Evolutionary conservation across 345 rosid species (phyloP).

Genomic region (Lepidium aucheri): DNA sequence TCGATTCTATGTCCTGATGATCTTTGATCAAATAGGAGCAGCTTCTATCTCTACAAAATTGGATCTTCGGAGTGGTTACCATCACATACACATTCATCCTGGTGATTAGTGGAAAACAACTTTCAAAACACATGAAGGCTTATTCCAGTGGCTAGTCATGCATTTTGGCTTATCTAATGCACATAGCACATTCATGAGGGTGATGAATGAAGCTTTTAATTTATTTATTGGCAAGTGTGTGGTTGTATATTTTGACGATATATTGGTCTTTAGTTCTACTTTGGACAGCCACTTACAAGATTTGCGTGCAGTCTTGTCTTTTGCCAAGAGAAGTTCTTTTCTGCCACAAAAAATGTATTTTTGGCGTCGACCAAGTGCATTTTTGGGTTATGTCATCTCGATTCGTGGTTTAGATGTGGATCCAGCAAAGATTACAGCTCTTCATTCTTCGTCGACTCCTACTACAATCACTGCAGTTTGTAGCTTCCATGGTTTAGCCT

Average conservation of each 20-base stretch:
- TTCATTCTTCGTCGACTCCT: not conserved
- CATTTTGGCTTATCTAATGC: too few species aligned
- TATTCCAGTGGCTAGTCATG: too few species aligned
- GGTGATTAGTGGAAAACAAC: too few species aligned
- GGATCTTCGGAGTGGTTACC: too few species aligned
- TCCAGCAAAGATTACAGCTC: too few species aligned
- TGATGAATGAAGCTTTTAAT: too few species aligned
- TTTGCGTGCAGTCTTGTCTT: not conserved
- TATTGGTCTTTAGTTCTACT: not conserved
- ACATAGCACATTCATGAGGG: too few species aligned
- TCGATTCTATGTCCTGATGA: not conserved
- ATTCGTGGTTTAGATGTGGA: too few species aligned
- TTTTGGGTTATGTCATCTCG: not conserved
- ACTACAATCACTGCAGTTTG: not conserved
- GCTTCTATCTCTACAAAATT: too few species aligned
- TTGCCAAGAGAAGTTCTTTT: not conserved
- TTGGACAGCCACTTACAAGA: not conserved
- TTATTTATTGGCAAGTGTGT: not conserved
- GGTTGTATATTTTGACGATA: not conserved
- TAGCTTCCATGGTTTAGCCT: not conserved
- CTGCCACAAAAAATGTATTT: not conserved
- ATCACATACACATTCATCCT: too few species aligned
- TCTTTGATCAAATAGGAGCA: too few species aligned
- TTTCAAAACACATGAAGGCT: too few species aligned
- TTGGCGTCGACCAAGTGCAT: not conserved